Evolutionary conservation across 495 filamentous ascomycete genomes (phyloP), one percentile per base, ranked within the genome.

Genomic region (Lichenothelia convexa): DNA sequence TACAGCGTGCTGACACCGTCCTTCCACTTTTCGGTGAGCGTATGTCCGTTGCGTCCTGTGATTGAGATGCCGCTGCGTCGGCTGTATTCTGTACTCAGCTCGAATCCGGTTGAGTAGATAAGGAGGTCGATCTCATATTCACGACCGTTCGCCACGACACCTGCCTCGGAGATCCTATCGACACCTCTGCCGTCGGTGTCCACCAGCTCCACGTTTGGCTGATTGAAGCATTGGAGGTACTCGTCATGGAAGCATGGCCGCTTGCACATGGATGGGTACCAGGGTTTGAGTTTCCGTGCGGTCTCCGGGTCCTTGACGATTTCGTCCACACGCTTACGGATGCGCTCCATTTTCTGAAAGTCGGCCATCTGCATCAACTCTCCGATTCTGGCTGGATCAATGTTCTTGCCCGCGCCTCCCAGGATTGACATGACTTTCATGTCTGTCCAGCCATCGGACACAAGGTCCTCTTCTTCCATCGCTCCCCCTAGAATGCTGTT

Each of bases 131-230:
- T 42, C 0, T 54, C 50, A 38, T 61, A 55, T 18, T 59, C 55
- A 31, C 49, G 39, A 22, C 50, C 60, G 20, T 43, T 51, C 17
- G 53, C 53, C 0, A 66, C 55, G 18, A 70, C 38, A 2, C 55
- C 57, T 12, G 35, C 36, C 7, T 43, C 27, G 3, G 60, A 65
- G 3, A 62, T 39, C 21, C 56, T 38, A 16, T 60, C 56, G 7
- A 64, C 35, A 15, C 67, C 63, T 45, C 59, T 61, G n/a, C 65
- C 68, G 23, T 63, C 53, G 3, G 67, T 72, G 47, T 70, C 65
- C 21, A 72, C 45, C 9, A 72, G 59, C 3, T 39, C 34, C 16
- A 56, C 53, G 21, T 54, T 42, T 1, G 26, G 21, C 3, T 34
- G 36, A 31, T 54, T 56, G 43, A 54, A 56, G 0, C 36, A 31